Conservation (phyloP, 2,329 filamentous ascomycete species). For the Apiospora saccharicola region DNA sequence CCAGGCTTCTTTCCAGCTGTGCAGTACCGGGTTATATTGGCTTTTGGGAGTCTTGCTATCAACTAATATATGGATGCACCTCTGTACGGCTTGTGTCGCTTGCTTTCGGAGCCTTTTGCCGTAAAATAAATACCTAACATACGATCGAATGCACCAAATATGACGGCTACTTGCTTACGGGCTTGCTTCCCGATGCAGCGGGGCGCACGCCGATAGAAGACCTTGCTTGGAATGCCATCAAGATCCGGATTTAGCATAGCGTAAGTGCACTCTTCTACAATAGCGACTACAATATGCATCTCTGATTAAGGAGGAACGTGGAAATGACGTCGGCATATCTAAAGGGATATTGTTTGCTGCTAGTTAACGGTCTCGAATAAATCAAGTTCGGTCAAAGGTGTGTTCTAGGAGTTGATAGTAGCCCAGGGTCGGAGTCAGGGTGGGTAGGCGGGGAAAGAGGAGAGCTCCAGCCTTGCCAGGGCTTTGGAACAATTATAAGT, state of each 20-base stretch:
- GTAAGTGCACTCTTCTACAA: background rate
- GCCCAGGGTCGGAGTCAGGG: background rate
- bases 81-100: background rate
- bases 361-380: background rate
- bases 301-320: conserved; percentile 3
- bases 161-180: background rate
- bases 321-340: background rate
- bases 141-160: background rate
- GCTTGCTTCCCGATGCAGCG: conserved; percentile 3
- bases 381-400: background rate
- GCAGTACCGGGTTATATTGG: background rate
- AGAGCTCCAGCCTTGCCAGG: background rate
- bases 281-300: background rate
- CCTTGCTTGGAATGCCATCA: background rate
- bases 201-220: background rate
- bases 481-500: background rate
- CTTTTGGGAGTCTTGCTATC: background rate
- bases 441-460: background rate
- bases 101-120: background rate
- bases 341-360: background rate
- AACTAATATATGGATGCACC: background rate
- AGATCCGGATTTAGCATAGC: background rate
- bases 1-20: background rate
- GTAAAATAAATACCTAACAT: background rate
- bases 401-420: background rate